phyloP scores from a whole-genome alignment of 1,284 basidiomycete species.

The Wolfiporia cocos region DNA sequence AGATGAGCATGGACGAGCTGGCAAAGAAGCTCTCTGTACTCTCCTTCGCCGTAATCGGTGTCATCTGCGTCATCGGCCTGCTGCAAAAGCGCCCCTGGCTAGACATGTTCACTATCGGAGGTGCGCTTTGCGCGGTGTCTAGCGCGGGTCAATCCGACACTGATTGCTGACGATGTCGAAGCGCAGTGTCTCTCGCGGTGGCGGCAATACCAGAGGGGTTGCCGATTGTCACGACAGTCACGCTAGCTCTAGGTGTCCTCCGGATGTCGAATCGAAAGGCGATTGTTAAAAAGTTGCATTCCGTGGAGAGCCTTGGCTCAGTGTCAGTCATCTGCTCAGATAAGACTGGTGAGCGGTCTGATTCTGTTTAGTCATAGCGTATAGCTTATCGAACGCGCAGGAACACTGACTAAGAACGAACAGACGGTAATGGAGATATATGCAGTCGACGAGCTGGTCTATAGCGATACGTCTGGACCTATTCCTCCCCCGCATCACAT shows the following conservation, averaged over 20 bases:
- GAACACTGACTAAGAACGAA: conserved; percentile 94
- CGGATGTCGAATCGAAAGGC: conserved; percentile 93
- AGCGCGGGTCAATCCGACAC: no score
- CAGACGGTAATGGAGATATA: conserved; percentile 91
- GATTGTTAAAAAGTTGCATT: conserved; percentile 95
- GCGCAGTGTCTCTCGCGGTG: conserved; percentile 87
- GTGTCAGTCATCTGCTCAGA: conserved; percentile 97
- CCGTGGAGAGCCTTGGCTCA: conserved; percentile 90
- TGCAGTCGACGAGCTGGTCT: conserved; percentile 76
- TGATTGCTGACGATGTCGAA: conserved; percentile 17
- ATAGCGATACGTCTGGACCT: conserved; percentile 48
- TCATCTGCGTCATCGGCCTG: conserved; percentile 91
- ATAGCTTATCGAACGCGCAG: conserved; percentile 29
- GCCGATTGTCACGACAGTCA: conserved; percentile 96
- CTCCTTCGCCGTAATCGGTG: conserved; percentile 89
- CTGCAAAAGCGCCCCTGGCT: conserved; percentile 87
- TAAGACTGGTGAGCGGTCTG: conserved; percentile 73
- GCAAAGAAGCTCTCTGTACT: conserved; percentile 88
- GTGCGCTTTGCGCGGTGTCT: conserved; percentile 32
- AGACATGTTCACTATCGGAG: conserved; percentile 99
- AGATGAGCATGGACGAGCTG: conserved; percentile 94
- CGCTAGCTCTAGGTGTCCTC: conserved; percentile 89
- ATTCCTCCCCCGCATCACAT: conserved; percentile 24
- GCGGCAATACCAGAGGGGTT: conserved; percentile 97
- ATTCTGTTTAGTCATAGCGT: neutral